Evolutionary conservation across 2,329 filamentous ascomycete species (phyloP).

Genomic region (Cryphonectria carpinicola): DNA sequence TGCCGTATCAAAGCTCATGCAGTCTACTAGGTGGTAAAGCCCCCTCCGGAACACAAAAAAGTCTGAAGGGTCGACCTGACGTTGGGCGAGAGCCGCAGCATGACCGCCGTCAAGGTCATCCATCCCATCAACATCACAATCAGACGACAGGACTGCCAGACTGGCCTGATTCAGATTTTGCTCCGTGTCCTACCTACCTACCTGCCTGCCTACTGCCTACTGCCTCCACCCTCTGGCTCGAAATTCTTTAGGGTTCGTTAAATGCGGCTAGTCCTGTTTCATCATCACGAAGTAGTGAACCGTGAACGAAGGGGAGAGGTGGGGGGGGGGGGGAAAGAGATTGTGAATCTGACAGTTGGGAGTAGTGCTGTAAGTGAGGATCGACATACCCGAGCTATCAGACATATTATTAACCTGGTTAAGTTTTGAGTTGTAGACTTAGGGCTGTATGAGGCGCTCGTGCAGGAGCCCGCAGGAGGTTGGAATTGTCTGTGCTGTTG

Average conservation of each 20-base stretch:
- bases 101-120: not conserved
- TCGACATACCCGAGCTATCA: not conserved
- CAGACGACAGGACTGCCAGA: slow-evolving; percentile 2
- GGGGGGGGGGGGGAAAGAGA: not conserved
- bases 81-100: not conserved
- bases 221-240: slow-evolving; percentile 11
- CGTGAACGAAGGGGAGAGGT: not conserved
- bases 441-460: not conserved
- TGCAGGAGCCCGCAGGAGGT: not conserved
- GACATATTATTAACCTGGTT: not conserved
- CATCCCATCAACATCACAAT: slow-evolving; percentile 3
- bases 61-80: not conserved
- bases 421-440: not conserved
- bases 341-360: not conserved
- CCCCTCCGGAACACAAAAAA: not conserved
- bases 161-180: not conserved
- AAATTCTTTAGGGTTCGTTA: slow-evolving; percentile 17
- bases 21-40: not conserved
- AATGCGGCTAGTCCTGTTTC: slow-evolving; percentile 9
- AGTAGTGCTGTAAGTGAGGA: not conserved
- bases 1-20: not conserved
- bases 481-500: not conserved
- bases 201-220: not conserved
- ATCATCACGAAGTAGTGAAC: not conserved
- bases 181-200: not conserved